Percentiles rank a stretch among this genome's conserved stretches.
These are phyloP conservation scores for Fusarium chuoi DNA, from an alignment of 2,329 filamentous ascomycete genomes.

Conservation along the genomic window DNA sequence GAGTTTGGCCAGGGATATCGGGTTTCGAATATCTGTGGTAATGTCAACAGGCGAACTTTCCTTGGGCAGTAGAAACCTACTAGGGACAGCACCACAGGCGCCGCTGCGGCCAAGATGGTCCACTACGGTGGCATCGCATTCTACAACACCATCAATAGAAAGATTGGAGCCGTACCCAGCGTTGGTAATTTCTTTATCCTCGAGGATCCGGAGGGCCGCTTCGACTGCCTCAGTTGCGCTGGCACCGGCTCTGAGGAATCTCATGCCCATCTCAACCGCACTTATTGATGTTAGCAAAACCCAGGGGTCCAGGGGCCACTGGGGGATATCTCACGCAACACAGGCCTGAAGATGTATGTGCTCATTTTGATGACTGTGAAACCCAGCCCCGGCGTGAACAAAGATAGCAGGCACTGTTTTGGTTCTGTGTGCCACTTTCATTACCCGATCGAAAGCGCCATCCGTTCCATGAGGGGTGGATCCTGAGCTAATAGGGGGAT, in stretches of 20 bases:
- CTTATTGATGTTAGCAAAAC: conserved; percentile 61
- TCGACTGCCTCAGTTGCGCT: conserved; percentile 90
- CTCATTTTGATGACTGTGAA: conserved; percentile 90
- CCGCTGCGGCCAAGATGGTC: conserved; percentile 92
- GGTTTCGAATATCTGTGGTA: conserved; percentile 86
- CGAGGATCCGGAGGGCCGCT: conserved; percentile 85
- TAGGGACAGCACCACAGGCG: conserved; percentile 88
- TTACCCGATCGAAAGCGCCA: conserved; percentile 54
- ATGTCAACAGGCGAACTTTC: neutral
- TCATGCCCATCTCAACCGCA: conserved; percentile 86
- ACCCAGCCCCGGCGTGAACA: conserved; percentile 94
- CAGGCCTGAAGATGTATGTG: conserved; percentile 85
- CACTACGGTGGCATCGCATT: conserved; percentile 94
- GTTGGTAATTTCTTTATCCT: conserved; percentile 96
- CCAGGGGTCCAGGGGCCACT: neutral
- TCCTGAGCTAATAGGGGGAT: conserved; percentile 56
- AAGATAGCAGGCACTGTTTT: conserved; percentile 78
- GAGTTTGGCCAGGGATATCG: conserved; percentile 84
- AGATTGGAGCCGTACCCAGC: conserved; percentile 96
- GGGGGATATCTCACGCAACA: conserved; percentile 73
- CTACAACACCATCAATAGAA: conserved; percentile 87
- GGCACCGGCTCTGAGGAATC: conserved; percentile 79
- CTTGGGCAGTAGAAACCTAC: conserved; percentile 64
- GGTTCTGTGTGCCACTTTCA: conserved; percentile 49
- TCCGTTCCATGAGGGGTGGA: conserved; percentile 58